Evolutionary conservation across 1,284 basidiomycete genomes (phyloP), one percentile per base, ranked within the genome.

Genomic region (Schizophyllum commune): DNA sequence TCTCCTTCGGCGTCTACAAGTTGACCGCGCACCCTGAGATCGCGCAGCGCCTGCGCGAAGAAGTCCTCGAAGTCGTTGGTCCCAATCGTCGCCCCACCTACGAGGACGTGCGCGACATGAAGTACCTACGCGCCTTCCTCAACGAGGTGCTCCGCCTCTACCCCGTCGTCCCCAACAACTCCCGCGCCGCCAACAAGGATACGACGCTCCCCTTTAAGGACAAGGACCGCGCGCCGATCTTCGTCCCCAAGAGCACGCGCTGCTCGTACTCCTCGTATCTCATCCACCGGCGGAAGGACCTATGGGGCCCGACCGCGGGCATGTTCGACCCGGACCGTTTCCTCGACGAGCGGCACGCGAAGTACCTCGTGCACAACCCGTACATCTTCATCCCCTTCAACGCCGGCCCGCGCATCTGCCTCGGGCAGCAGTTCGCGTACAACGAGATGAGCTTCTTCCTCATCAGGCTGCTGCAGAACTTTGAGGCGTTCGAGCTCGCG

Each of bases 341-440:
- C 74, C 65, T 85, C 47, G 83, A 85, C 68, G 74, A 79, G 13
- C 72, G 83, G 32, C 58, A 82, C 5, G 72, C 74, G 32, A 80
- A 78, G 63, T 83, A 83, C 63, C 72, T 83, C 13, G 77, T 74
- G 0, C 74, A 77, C 1, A 84, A 85, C 65, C 84, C 84, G 4
- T 83, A 78, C 70, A 83, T 84, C 57, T 85, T 85, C 72, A 68
- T 81, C 1, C 83, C 84, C 1, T 85, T 85, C 76, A 84, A 84
- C 65, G 83, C 79, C 0, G 82, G 82, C 17, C 63, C 64, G n/a
- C 33, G 63, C 13, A 65, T 65, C 22, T 65, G 64, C 57, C 52
- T 64, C 7, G 64, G 71, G 5, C 71, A 73, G 62, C 70, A 72
- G 72, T 79, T 79, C 62, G 79, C 79, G 5, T 77, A 78, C 63